These are phyloP conservation scores for Pinus albicaulis DNA, from an alignment of 75 land plant genomes.

Conservation along the genomic window DNA sequence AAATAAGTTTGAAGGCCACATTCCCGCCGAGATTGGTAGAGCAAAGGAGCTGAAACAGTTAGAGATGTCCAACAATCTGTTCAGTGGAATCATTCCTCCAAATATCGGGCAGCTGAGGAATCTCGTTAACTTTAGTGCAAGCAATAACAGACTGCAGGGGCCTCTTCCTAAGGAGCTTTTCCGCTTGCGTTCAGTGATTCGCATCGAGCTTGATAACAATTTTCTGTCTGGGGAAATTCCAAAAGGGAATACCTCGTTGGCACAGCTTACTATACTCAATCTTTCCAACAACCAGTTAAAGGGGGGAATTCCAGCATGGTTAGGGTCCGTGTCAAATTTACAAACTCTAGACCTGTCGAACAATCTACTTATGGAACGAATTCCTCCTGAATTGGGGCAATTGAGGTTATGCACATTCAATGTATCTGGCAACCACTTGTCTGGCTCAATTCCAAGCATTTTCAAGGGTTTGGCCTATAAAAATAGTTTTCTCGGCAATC, in stretches of 20 bases:
- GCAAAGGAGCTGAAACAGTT: no score
- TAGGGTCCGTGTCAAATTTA: conserved; percentile 14
- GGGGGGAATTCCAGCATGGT: conserved; percentile 27
- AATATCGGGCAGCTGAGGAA: background rate
- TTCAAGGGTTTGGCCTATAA: background rate
- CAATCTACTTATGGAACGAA: conserved; percentile 52
- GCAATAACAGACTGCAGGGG: conserved; percentile 25
- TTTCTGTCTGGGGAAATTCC: conserved; percentile 22
- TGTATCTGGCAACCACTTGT: background rate
- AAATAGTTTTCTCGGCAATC: background rate
- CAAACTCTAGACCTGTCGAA: conserved; percentile 58
- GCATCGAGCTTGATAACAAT: conserved; percentile 26
- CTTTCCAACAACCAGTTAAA: conserved; percentile 25
- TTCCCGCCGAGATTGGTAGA: conserved; percentile 7
- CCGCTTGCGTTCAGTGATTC: background rate
- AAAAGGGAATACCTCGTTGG: conserved; percentile 5
- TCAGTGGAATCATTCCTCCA: no score
- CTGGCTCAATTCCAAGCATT: background rate
- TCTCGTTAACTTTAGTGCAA: conserved; percentile 10
- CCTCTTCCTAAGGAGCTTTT: conserved; percentile 10
- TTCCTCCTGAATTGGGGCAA: conserved; percentile 26
- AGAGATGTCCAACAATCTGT: background rate
- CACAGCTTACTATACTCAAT: conserved; percentile 9
- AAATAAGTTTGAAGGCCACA: conserved; percentile 7
- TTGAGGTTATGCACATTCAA: background rate